Evolutionary conservation across 2,329 filamentous ascomycete species (phyloP).

Genomic region (Nemania sp.): DNA sequence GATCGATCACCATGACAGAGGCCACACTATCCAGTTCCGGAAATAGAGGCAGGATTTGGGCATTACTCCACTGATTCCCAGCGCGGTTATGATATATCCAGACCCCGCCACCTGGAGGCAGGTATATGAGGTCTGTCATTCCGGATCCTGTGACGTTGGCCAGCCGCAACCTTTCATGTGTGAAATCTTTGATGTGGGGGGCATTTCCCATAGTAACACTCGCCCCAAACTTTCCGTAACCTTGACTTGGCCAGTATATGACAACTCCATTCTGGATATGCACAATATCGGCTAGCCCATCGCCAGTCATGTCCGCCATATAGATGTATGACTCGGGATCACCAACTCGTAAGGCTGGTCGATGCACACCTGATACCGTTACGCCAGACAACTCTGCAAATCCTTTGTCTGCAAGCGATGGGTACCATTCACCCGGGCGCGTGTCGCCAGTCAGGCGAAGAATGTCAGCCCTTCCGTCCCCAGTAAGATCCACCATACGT

Average conservation of each 20-base stretch:
- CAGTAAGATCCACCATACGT: neutral
- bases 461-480: neutral
- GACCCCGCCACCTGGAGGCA: neutral
- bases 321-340: neutral
- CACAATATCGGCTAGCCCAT: neutral
- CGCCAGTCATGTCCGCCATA: neutral
- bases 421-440: neutral
- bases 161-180: neutral
- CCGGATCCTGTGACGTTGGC: neutral
- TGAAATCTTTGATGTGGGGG: neutral
- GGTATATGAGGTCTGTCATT: neutral
- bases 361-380: neutral
- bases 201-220: neutral
- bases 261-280: neutral
- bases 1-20: neutral
- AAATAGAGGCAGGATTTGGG: neutral
- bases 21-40: neutral
- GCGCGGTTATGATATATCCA: neutral
- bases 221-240: neutral
- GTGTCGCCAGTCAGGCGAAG: neutral
- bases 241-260: neutral
- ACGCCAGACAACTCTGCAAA: neutral
- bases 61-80: neutral
- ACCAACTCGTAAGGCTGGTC: neutral
- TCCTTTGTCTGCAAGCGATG: neutral